Base-by-base conservation (phyloP, 2,329 filamentous ascomycete genomes). In the Kalmusia sp. region DNA sequence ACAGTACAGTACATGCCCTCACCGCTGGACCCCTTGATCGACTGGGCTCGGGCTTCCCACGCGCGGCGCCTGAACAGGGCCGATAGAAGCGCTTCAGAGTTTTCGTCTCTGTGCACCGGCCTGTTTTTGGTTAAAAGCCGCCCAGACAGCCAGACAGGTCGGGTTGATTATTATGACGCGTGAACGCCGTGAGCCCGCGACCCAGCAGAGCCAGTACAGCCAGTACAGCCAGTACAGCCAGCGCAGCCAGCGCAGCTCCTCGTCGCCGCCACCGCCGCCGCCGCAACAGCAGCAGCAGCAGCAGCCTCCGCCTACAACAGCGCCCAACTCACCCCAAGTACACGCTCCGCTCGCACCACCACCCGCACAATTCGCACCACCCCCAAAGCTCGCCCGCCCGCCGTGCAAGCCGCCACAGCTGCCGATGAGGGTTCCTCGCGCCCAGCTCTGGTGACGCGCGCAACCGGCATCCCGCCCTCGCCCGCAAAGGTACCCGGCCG, bases 61-160 rank as follows among this genome's bases (percentile, higher is more conserved):
- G 56, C 62, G 43, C 55, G 55, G 58, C 56, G 49, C 56, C 49
- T 31, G 33, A 59, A 55, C 64, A 64, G 60, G 64, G 55, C 70
- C 69, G 67, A 71, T 63, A 58, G 61, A 65, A 59, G 55, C 63
- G 47, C 57, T 59, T 62, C 65, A 73, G 70, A 71, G 62, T 68
- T 73, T 71, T 71, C 64, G 59, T 57, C 58, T 61, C 63, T 59
- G 59, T 61, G 57, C 59, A 55, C 56, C 61, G 63, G 67, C 63
- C 66, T 68, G 55, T 63, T 65, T 64, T 58, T 61, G 68, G 65
- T 63, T 40, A 63, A 68, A 69, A 61, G 68, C 67, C 62, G 63
- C 59, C 57, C 56, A 60, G 60, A 61, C 55, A 63, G 62, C 64
- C 50, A 66, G 57, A 59, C 63, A 66, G 64, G 55, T 63, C 55